Evolutionary conservation across 768 basidiomycete genomes (phyloP).

Genomic region (Suillus ampliporus): DNA sequence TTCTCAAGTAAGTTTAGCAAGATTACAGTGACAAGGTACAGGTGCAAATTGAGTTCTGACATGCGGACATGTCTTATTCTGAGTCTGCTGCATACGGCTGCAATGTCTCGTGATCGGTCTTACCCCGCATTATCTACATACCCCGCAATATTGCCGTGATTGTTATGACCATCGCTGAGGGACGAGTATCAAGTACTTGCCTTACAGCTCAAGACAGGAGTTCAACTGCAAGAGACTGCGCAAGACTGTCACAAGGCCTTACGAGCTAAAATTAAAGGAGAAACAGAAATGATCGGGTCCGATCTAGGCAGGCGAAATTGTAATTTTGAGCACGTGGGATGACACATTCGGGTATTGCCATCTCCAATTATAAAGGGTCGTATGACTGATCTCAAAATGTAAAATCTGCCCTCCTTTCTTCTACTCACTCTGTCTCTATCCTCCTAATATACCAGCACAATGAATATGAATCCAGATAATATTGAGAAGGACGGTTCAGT

Average conservation of each 20-base stretch:
- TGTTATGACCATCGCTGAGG: neutral
- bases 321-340: slow-evolving; percentile 18
- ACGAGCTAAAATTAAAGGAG: slow-evolving; percentile 8
- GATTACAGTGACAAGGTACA: too few relatives aligned
- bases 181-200: too few relatives aligned
- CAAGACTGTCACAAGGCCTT: too few relatives aligned
- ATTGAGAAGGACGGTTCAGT: slow-evolving; percentile 30
- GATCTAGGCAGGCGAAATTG: neutral
- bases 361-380: slow-evolving; percentile 21
- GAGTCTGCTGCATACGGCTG: slow-evolving; percentile 1
- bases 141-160: slow-evolving; percentile 3
- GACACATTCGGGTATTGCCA: slow-evolving; percentile 17
- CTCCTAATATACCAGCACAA: slow-evolving; percentile 12
- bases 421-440: slow-evolving; percentile 8
- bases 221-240: neutral
- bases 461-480: slow-evolving; percentile 24
- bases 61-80: slow-evolving; percentile 2
- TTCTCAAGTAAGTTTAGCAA: too few relatives aligned
- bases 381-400: slow-evolving; percentile 12
- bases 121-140: slow-evolving; percentile 4
- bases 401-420: slow-evolving; percentile 8
- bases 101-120: neutral
- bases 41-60: neutral
- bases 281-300: neutral
- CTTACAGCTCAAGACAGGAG: neutral